These are phyloP conservation scores for Blastocystis sp. DNA, from an alignment of 352 stramenopile genomes.

Conservation along the genomic window DNA sequence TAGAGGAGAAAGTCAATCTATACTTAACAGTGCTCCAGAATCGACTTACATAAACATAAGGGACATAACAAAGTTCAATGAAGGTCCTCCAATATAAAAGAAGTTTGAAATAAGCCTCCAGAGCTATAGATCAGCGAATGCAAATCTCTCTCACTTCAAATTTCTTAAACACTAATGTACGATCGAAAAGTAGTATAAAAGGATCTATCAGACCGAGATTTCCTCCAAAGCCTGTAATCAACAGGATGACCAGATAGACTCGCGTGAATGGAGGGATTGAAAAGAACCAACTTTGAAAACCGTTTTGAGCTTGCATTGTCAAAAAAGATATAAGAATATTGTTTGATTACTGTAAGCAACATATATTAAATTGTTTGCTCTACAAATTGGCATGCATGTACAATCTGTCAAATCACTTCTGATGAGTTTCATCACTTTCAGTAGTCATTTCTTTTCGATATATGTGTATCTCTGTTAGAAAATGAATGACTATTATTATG, in stretches of 20 bases:
- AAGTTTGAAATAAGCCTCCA: constrained; percentile 52
- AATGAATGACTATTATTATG: too few relatives aligned
- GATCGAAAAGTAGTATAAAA: not conserved
- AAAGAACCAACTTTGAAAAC: not conserved
- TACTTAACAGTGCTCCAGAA: not conserved
- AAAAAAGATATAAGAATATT: not conserved
- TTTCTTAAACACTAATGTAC: not conserved
- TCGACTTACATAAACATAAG: constrained; percentile 51
- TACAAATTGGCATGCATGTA: too few relatives aligned
- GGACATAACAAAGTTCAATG: constrained; percentile 40
- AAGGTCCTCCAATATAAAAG: constrained; percentile 58
- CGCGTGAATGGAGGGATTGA: constrained; percentile 16
- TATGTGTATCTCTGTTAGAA: too few relatives aligned
- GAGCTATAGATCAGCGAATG: not conserved
- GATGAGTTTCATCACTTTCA: too few relatives aligned
- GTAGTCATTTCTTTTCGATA: too few relatives aligned
- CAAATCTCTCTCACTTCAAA: not conserved
- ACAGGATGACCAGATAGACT: constrained; percentile 38
- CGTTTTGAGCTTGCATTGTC: not conserved
- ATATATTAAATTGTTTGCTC: too few relatives aligned
- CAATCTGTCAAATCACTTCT: too few relatives aligned
- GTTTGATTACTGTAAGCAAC: too few relatives aligned
- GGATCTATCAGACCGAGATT: not conserved
- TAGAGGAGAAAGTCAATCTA: constrained; percentile 30
- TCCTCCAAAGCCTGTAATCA: constrained; percentile 28